Conservation (phyloP, 192 early-diverging fungal species). For the Glomus cerebriforme region DNA sequence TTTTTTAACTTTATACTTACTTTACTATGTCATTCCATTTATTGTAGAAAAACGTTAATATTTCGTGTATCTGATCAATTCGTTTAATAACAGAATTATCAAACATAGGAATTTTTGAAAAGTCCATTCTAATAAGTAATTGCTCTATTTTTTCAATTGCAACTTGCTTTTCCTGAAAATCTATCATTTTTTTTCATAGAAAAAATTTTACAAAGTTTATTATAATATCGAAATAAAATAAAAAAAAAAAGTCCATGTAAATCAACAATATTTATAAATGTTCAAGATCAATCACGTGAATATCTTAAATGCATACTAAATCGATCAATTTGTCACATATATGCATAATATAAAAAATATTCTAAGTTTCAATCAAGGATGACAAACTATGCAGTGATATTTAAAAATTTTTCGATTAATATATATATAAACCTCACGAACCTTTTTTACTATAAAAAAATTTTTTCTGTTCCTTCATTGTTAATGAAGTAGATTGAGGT, state of each 20-base stretch:
- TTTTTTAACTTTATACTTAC: background rate
- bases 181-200: background rate
- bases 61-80: background rate
- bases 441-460: background rate
- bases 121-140: background rate
- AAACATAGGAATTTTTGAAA: background rate
- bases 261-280: too few species aligned
- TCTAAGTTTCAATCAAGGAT: too few species aligned
- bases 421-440: too few species aligned
- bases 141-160: background rate
- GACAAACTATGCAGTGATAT: too few species aligned
- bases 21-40: background rate
- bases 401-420: too few species aligned
- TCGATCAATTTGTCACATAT: too few species aligned
- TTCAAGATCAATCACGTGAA: too few species aligned
- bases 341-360: too few species aligned
- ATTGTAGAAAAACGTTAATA: background rate
- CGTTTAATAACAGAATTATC: background rate
- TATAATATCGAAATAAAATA: too few species aligned
- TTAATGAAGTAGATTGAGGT: background rate
- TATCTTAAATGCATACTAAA: too few species aligned
- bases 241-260: too few species aligned
- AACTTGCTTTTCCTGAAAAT: background rate
- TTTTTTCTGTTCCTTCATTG: background rate
- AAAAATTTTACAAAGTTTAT: too few species aligned